phyloP scores from a whole-genome alignment of 139 green algal genomes.

The Closterium sp. region DNA sequence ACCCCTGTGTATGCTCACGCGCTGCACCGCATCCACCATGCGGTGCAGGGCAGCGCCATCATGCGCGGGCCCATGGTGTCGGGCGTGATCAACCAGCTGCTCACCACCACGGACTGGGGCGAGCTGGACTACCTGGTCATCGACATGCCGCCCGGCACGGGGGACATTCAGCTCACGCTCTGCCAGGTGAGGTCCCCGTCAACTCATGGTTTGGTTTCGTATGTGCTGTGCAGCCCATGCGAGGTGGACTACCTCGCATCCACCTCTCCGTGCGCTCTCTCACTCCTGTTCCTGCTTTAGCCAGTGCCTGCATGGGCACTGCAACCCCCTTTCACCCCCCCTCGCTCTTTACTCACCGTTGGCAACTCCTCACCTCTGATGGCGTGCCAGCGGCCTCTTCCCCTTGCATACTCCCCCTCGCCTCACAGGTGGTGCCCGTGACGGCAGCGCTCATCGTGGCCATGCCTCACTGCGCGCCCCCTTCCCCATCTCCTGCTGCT shows the following conservation, averaged over 20 bases:
- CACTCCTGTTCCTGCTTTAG: background rate
- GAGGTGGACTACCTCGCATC: background rate
- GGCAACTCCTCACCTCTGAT: background rate
- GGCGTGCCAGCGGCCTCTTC: background rate
- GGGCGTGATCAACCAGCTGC: constrained; percentile 91
- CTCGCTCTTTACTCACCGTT: background rate
- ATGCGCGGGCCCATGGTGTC: constrained; percentile 98
- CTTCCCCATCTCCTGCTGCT: no score
- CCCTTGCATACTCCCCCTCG: background rate
- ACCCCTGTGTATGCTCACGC: background rate
- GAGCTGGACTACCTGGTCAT: constrained; percentile 98
- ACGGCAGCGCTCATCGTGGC: background rate
- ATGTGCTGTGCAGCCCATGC: no score
- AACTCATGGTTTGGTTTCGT: no score
- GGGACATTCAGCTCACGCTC: constrained; percentile 98
- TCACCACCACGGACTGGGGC: constrained; percentile 64
- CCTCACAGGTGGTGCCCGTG: background rate
- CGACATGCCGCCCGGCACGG: constrained; percentile 96
- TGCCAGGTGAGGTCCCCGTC: constrained; percentile 63
- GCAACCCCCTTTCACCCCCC: background rate
- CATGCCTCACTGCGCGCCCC: no score
- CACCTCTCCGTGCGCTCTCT: background rate
- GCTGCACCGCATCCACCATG: background rate
- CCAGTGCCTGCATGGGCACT: background rate
- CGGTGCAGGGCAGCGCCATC: constrained; percentile 52